Conservation (phyloP, 768 basidiomycete genomes). For the Paxillus involutus region DNA sequence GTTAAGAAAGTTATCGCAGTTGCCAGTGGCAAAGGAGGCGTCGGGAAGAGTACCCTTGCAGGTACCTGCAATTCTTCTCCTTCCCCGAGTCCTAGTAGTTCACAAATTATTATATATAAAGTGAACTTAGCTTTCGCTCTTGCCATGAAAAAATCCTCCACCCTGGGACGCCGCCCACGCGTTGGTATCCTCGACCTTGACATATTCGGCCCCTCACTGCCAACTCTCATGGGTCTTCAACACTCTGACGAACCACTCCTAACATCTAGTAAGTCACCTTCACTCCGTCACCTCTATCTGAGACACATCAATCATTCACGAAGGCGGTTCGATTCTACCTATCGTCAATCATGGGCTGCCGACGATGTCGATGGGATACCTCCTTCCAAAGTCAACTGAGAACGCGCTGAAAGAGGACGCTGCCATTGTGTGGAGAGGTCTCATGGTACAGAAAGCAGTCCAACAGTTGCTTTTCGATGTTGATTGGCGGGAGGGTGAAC, state of each 20-base stretch:
- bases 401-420: constrained; percentile 60
- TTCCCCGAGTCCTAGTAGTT: neutral
- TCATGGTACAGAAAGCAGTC: constrained; percentile 98
- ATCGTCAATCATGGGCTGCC: constrained; percentile 85
- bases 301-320: neutral
- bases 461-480: constrained; percentile 69
- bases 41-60: constrained; percentile 93
- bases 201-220: constrained; percentile 93
- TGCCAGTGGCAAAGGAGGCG: constrained; percentile 93
- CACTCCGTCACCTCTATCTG: neutral
- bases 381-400: constrained; percentile 60
- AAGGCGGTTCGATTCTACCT: constrained; percentile 79
- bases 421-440: constrained; percentile 91
- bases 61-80: constrained; percentile 44
- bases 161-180: constrained; percentile 44
- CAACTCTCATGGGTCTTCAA: constrained; percentile 89
- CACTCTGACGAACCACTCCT: constrained; percentile 74
- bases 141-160: constrained; percentile 41
- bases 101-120: constrained; percentile 3
- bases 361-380: constrained; percentile 97
- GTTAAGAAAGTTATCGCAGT: constrained; percentile 83
- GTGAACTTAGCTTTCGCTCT: constrained; percentile 83
- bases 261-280: constrained; percentile 54
- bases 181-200: constrained; percentile 93
- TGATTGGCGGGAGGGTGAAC: too few species aligned